phyloP scores from a whole-genome alignment of 2,329 filamentous ascomycete species.

The Cladophialophora yegresii region DNA sequence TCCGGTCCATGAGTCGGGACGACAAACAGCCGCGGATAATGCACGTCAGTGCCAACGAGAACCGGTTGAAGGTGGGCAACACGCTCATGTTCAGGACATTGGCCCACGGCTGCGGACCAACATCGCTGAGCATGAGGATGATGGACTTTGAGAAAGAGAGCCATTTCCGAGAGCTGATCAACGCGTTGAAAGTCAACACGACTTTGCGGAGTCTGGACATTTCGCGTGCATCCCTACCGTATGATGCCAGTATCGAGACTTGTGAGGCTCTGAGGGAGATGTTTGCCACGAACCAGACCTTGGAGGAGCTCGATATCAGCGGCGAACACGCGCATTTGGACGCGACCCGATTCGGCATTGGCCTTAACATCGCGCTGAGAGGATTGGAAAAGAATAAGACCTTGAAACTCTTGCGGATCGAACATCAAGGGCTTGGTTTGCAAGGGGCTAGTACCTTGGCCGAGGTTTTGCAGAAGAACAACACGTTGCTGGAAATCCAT shows the following conservation, averaged over 20 bases:
- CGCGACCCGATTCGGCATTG: constrained; percentile 67
- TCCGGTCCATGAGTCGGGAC: constrained; percentile 62
- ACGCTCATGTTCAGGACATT: constrained; percentile 49
- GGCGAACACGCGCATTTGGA: constrained; percentile 72
- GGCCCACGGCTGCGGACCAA: constrained; percentile 58
- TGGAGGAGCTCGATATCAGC: constrained; percentile 69
- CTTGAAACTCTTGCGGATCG: constrained; percentile 63
- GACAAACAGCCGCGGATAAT: constrained; percentile 57
- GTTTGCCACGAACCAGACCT: constrained; percentile 66
- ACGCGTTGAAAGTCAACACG: constrained; percentile 63
- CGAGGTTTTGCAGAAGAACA: constrained; percentile 67
- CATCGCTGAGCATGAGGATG: constrained; percentile 66
- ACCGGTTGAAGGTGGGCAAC: constrained; percentile 51
- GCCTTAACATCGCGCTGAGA: constrained; percentile 65
- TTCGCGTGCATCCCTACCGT: constrained; percentile 68
- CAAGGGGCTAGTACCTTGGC: constrained; percentile 70
- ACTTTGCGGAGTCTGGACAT: constrained; percentile 67
- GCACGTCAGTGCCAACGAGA: constrained; percentile 67
- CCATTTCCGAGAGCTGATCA: constrained; percentile 64
- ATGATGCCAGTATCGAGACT: constrained; percentile 67
- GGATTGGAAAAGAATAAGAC: constrained; percentile 66
- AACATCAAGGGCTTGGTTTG: constrained; percentile 68
- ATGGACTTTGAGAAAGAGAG: constrained; percentile 68
- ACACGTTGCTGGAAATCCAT: constrained; percentile 63
- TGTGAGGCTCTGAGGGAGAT: constrained; percentile 64